These are phyloP conservation scores for Amaranthus palmeri DNA, from an alignment of 148 eudicot genomes.

Conservation along the genomic window DNA sequence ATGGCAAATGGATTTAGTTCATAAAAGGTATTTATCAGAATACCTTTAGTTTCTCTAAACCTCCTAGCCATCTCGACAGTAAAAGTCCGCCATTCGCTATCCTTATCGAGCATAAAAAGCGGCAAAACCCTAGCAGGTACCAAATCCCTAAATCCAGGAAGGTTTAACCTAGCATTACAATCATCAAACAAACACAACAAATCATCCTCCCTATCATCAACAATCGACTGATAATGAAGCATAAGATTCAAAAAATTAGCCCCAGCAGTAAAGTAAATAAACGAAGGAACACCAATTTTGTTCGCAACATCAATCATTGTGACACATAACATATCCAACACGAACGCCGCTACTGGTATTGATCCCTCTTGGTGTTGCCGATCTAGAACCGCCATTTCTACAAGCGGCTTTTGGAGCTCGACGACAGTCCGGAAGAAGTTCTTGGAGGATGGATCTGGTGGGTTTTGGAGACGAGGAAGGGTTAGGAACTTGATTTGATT, in stretches of 20 bases:
- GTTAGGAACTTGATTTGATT: slow-evolving; percentile 4
- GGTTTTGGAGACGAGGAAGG: slow-evolving; percentile 13
- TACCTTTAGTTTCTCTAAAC: slow-evolving; percentile 36
- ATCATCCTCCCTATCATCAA: slow-evolving; percentile 6
- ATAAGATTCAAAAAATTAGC: slow-evolving; percentile 11
- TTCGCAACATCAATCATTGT: slow-evolving; percentile 26
- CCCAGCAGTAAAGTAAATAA: slow-evolving; percentile 29
- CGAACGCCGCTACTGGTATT: slow-evolving; percentile 19
- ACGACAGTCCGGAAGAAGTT: slow-evolving; percentile 1
- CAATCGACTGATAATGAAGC: slow-evolving; percentile 6
- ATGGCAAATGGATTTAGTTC: slow-evolving; percentile 33
- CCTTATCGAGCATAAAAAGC: slow-evolving; percentile 11
- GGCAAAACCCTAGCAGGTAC: slow-evolving; percentile 12
- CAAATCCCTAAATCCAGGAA: slow-evolving; percentile 27
- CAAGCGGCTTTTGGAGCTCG: slow-evolving; percentile 26
- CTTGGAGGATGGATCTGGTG: neutral
- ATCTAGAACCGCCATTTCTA: slow-evolving; percentile 13
- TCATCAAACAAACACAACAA: neutral
- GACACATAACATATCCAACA: slow-evolving; percentile 36
- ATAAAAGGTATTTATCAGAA: slow-evolving; percentile 40
- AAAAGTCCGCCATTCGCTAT: slow-evolving; percentile 6
- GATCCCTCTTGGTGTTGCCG: neutral
- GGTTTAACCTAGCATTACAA: neutral
- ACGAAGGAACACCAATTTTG: slow-evolving; percentile 29
- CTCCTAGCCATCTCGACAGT: neutral